These are phyloP conservation scores for Wallacemonas sp. DNA, from an alignment of 208 protist genomes.

Conservation along the genomic window DNA sequence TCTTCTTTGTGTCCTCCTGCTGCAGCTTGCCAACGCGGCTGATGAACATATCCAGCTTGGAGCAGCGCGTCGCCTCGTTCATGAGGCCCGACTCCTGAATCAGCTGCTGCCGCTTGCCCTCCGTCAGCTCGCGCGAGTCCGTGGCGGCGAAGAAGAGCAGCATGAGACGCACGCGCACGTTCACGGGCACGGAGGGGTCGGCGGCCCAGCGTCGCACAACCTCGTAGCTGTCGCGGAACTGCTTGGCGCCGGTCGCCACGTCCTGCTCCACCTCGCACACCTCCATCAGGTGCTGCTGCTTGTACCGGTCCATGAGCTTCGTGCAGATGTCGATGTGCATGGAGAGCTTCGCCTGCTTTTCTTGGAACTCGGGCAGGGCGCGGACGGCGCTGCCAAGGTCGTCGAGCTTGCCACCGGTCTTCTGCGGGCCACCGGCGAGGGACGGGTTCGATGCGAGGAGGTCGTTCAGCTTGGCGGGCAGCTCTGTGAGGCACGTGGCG, in stretches of 20 bases:
- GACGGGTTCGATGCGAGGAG: conserved; percentile 60
- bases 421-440: conserved; percentile 18
- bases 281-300: conserved; percentile 45
- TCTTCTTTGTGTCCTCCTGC: conserved; percentile 23
- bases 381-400: conserved; percentile 63
- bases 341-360: conserved; percentile 74
- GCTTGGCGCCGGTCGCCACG: conserved; percentile 40
- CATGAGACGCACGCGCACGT: conserved; percentile 56
- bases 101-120: conserved; percentile 63
- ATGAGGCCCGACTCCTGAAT: conserved; percentile 53
- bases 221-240: conserved; percentile 61
- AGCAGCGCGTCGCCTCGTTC: conserved; percentile 37
- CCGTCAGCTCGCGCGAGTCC: conserved; percentile 60
- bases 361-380: conserved; percentile 64
- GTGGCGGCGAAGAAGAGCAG: conserved; percentile 48
- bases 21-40: conserved; percentile 34
- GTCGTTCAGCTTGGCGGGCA: conserved; percentile 59
- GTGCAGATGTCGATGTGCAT: conserved; percentile 85
- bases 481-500: conserved; percentile 48
- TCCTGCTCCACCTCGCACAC: conserved; percentile 78
- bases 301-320: conserved; percentile 67
- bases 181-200: conserved; percentile 45
- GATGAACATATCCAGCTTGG: conserved; percentile 44
- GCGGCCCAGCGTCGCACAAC: conserved; percentile 33
- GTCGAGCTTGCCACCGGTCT: conserved; percentile 26